phyloP scores from a whole-genome alignment of 495 filamentous ascomycete genomes.

The Podospora sp. region DNA sequence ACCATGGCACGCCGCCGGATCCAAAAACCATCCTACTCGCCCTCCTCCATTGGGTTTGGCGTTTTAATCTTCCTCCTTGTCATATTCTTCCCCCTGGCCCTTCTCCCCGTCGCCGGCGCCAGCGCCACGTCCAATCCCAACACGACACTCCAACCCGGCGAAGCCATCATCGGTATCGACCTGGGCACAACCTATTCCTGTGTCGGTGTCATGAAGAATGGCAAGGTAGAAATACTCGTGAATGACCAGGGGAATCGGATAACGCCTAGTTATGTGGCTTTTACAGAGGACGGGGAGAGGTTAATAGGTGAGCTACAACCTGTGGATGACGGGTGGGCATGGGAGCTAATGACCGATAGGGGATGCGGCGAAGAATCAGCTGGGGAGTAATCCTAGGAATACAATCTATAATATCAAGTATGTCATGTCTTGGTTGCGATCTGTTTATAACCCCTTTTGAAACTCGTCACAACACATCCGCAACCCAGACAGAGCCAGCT shows the following conservation, averaged over 20 bases:
- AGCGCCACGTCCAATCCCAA: constrained; percentile 68
- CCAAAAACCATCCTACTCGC: neutral
- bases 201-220: constrained; percentile 94
- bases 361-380: constrained; percentile 99
- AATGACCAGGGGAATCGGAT: constrained; percentile 96
- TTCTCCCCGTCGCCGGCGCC: constrained; percentile 69
- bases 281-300: constrained; percentile 77
- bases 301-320: constrained; percentile 45
- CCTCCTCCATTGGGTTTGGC: constrained; percentile 52
- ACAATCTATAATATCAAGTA: constrained; percentile 96
- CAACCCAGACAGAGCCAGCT: neutral
- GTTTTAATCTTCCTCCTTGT: constrained; percentile 82
- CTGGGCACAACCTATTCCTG: constrained; percentile 97
- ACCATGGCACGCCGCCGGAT: constrained; percentile 1
- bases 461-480: neutral
- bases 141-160: constrained; percentile 20
- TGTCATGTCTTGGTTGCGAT: neutral
- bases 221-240: constrained; percentile 88
- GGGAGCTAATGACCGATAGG: constrained; percentile 45
- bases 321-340: neutral
- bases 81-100: constrained; percentile 68
- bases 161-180: constrained; percentile 89
- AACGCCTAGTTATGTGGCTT: constrained; percentile 95
- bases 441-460: neutral
- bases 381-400: constrained; percentile 96